Evolutionary conservation across 495 filamentous ascomycete genomes (phyloP), one percentile per base, ranked within the genome.

Genomic region (Evansstolkia leycettana): DNA sequence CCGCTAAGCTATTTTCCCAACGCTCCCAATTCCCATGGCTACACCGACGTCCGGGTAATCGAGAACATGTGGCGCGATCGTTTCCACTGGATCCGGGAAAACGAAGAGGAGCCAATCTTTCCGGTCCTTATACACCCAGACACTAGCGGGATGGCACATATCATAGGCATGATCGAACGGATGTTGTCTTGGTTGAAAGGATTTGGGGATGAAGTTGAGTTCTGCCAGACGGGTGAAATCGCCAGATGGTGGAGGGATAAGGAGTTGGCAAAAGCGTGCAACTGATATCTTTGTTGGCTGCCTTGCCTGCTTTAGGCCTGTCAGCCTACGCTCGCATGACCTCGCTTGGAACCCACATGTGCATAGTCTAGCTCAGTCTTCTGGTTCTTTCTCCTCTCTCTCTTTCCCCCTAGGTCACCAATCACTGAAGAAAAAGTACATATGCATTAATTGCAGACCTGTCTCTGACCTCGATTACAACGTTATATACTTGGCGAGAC

Each of bases 141-240:
- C 55, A 75, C 70, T 8, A 72, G 68, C 44, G 73, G 73, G 6
- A 77, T 73, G 71, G 65, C 72, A 17, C 72, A 77, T 61, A 61
- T 77, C 7, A 66, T 73, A 47, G 65, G 68, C 0, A 76, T 77
- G 73, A 41, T 75, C 32, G 69, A 78, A 48, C 50, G 68, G 24
- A 58, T 71, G 47, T 47, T 78, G 35, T 41, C 27, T 17, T 76
- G 72, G 70, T 35, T 78, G 50, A 60, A 67, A 48, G 55, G 53
- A 17, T 57, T 47, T 35, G 62, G 56, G 2, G 54, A 54, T 5
- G 64, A 70, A 43, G 70, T 75, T 15, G 69, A 73, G 51, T 62
- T 58, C 38, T 42, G 43, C 33, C 45, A 51, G 32, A 47, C 47
- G 12, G 48, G 38, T 11, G 43, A 55, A 35, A 47, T 58, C 39